Base-by-base conservation (phyloP, 345 rosid genomes). In the Citrus glauca region DNA sequence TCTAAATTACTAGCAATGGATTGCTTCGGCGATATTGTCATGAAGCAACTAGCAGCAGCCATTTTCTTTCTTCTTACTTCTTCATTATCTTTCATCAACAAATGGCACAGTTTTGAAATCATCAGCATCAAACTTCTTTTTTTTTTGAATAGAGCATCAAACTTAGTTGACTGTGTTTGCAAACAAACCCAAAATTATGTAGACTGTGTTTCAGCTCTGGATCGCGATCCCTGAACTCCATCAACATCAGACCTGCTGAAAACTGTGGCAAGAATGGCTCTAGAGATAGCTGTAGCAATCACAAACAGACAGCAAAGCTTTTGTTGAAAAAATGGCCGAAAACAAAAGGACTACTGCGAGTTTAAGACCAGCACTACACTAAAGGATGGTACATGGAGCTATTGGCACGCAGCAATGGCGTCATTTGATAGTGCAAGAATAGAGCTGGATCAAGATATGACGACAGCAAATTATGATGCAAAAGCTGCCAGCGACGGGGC, bases 401-500 rank as follows among this genome's bases (percentile, higher is more conserved):
- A 70, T 45, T 8, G 7, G 13, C 24, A 4, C 17, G 27, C 2
- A 0, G 9, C 9, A 19, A 37, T 37, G 40, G 10, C 74, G 55
- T 48, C 55, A 14, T 48, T 50, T 50, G 56, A 13, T 19, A 24
- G 75, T 61, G 82, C 79, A 20, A 22, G 33, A 13, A 1, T 0
- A 1, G 72, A 80, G 45, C 5, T 75, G 4, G 66, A 75, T 7
- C 76, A 45, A 17, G 79, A 80, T 71, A 3, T 32, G 6, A 1
- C 7, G 5, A 9, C 48, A 13, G 82, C 79, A 9, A 80, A 50
- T 9, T 69, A 75, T 20, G 82, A 80, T 27, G 65, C 53, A 9
- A 69, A 32, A 33, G 28, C 75, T 11, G 82, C 66, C 42, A 74
- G 75, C 11, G 79, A 75, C 37, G 65, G 66, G 38, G 79, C 76